A percentile compares a stretch with the other conserved stretches of the same genome.
Conservation (phyloP, 2,329 filamentous ascomycete genomes). For the Cercospora berteroae region DNA sequence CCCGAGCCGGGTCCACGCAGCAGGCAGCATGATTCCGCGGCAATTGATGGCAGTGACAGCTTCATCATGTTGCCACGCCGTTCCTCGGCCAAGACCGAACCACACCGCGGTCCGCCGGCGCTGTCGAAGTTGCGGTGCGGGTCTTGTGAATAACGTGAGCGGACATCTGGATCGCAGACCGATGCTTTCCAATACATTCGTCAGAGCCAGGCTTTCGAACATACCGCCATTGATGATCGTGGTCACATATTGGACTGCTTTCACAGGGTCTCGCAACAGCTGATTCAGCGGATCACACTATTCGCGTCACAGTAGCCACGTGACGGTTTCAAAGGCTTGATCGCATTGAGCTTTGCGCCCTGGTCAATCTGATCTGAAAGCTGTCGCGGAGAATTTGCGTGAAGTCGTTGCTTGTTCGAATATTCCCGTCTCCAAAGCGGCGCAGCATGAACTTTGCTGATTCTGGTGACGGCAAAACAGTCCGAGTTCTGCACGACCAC, state of each 20-base stretch:
- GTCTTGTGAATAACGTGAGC: not conserved
- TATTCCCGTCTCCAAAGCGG: not conserved
- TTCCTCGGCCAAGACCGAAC: not conserved
- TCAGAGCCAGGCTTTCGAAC: not conserved
- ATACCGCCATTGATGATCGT: not conserved
- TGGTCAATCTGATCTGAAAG: not conserved
- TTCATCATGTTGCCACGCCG: not conserved
- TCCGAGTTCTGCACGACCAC: not conserved
- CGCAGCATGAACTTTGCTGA: not conserved
- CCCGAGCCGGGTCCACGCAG: not conserved
- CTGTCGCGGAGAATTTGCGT: not conserved
- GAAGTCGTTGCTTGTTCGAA: not conserved
- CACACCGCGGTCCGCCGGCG: not conserved
- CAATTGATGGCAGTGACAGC: not conserved
- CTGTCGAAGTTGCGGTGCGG: not conserved
- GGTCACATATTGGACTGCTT: not conserved
- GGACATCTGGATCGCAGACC: not conserved
- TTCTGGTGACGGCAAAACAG: not conserved
- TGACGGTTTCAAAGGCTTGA: not conserved
- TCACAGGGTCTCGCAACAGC: not conserved
- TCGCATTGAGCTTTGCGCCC: not conserved
- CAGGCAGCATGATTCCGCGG: not conserved
- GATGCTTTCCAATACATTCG: not conserved
- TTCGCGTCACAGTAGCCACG: not conserved
- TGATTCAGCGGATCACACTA: not conserved